These are phyloP conservation scores for Metschnikowia arizonensis DNA, from an alignment of 805 yeast species.

Conservation along the genomic window DNA sequence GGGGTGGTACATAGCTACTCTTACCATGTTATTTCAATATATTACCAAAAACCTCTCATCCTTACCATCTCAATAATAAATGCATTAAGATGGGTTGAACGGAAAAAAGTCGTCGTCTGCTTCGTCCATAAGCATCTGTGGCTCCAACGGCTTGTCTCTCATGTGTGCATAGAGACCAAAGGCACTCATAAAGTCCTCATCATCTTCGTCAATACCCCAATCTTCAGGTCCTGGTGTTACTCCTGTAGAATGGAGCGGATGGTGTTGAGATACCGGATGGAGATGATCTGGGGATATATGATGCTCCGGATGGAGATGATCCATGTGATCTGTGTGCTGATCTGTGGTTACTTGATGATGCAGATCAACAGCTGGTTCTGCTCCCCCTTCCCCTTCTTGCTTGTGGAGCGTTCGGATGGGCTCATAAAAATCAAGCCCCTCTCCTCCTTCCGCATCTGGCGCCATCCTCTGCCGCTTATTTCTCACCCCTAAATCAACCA, in stretches of 20 bases:
- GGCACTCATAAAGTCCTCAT: constrained; percentile 32
- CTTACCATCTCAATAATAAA: too few relatives aligned
- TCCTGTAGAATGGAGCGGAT: constrained; percentile 35
- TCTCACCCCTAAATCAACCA: background rate
- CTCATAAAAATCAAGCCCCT: constrained; percentile 69
- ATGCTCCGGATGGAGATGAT: too few relatives aligned
- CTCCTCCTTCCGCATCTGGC: constrained; percentile 40
- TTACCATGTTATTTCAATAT: too few relatives aligned
- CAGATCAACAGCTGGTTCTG: too few relatives aligned
- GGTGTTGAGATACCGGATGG: constrained; percentile 51
- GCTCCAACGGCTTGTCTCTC: constrained; percentile 22
- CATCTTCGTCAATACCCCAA: constrained; percentile 27
- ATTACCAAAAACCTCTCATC: too few relatives aligned
- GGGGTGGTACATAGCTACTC: too few relatives aligned
- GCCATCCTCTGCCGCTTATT: constrained; percentile 9
- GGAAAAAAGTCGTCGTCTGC: constrained; percentile 28
- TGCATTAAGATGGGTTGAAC: constrained; percentile 39
- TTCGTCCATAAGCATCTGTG: background rate
- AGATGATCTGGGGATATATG: too few relatives aligned
- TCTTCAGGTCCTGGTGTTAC: constrained; percentile 18
- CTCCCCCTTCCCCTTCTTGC: too few relatives aligned
- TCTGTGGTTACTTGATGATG: too few relatives aligned
- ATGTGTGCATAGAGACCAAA: constrained; percentile 38
- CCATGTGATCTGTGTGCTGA: too few relatives aligned
- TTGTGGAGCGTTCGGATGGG: constrained; percentile 48